Evolutionary conservation across 2,329 filamentous ascomycete genomes (phyloP), one percentile per base, ranked within the genome.

Genomic region (Xylariomycetidae sp.): DNA sequence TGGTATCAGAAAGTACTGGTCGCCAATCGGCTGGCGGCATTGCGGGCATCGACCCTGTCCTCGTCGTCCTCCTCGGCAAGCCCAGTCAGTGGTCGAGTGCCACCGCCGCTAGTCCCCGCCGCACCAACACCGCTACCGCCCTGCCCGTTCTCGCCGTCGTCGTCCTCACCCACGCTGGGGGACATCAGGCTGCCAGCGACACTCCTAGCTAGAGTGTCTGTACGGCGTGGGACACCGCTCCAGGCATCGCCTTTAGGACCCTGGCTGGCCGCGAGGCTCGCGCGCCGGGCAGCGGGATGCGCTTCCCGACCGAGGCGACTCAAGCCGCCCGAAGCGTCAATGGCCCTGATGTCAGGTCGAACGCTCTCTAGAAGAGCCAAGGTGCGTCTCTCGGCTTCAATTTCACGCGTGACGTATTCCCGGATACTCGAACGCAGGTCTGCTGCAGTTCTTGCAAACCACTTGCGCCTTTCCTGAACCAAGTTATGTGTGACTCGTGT

Each of bases 181-280:
- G n/a, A n/a, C 43, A 80, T 74, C 43, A 85, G 74, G 54, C 81
- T 89, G 48, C 88, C 80, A 32, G 83, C 87, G 45, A 89, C 72
- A 54, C 81, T 89, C 49, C 88, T 74, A 52, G 75, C 82, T 35
- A 87, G 63, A n/a, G 79, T 81, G 49, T 94, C 86, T 19, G 81
- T 79, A 35, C 85, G 76, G 41, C 92, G 76, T 22, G 89, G 86
- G 18, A 95, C 88, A 37, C 92, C 92, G 51, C 87, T 95, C 92
- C 92, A 98, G 12, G 92, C 83, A 59, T 98, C 92, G n/a, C 92
- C 92, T 65, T 94, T 94, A 31, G 92, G 90, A 0, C 92, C 92
- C 62, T 98, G 92, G 51, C 85, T 92, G 29, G 85, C 85, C 12
- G 85, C 85, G 46, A 95, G 63, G 59, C 79, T 90, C 17, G 81